Percentiles rank a stretch among this genome's conserved stretches.
phyloP scores from a whole-genome alignment of 768 basidiomycete species.

The Serendipita sp. region DNA sequence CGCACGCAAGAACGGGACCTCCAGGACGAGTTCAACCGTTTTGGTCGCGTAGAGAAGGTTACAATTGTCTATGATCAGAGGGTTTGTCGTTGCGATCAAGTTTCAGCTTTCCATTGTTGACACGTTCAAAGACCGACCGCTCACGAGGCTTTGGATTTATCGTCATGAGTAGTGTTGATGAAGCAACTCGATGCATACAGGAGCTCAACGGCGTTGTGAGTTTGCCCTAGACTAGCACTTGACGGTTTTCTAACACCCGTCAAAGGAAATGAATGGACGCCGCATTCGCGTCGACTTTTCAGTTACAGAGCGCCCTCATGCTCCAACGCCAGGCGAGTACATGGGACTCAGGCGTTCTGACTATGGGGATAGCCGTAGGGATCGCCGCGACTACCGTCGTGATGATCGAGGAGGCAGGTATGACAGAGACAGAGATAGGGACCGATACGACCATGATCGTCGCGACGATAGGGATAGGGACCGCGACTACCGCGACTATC shows the following conservation, averaged over 20 bases:
- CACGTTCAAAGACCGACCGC: conserved; percentile 56
- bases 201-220: conserved; percentile 84
- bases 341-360: conserved; percentile 73
- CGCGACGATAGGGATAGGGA: conserved; percentile 8
- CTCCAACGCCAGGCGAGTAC: conserved; percentile 94
- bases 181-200: conserved; percentile 73
- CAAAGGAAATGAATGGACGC: conserved; percentile 82
- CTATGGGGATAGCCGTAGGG: conserved; percentile 18
- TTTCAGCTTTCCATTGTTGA: conserved; percentile 6
- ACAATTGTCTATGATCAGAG: conserved; percentile 94
- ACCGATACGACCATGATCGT: conserved; percentile 24
- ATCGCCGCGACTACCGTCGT: conserved; percentile 23
- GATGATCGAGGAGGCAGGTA: conserved; percentile 31
- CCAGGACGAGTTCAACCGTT: conserved; percentile 82
- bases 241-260: background rate
- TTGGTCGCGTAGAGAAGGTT: conserved; percentile 85
- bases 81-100: conserved; percentile 34
- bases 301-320: conserved; percentile 83
- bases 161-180: conserved; percentile 77
- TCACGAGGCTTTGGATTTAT: conserved; percentile 98
- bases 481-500: background rate
- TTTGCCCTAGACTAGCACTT: conserved; percentile 10
- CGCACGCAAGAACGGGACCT: conserved; percentile 86
- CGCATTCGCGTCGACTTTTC: conserved; percentile 95
- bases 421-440: conserved; percentile 18